These are phyloP conservation scores for Trichomonas vaginalis DNA, from an alignment of 208 protist genomes.

Conservation along the genomic window DNA sequence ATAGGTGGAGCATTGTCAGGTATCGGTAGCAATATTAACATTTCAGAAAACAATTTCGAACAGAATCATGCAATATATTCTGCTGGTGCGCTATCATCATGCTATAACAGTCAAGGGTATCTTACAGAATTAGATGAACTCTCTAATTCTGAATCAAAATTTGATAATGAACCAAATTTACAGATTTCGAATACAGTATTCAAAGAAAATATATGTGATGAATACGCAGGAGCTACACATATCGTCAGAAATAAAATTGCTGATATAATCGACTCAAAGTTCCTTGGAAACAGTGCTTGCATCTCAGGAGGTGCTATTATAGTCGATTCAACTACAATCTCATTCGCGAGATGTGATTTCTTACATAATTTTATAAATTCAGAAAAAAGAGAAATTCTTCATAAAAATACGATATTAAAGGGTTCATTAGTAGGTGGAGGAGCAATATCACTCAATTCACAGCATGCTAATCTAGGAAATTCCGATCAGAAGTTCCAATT, in stretches of 20 bases:
- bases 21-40: not conserved
- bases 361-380: not conserved
- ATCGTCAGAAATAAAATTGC: not conserved
- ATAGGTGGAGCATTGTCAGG: not conserved
- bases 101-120: not conserved
- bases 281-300: not conserved
- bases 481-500: not conserved
- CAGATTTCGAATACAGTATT: not conserved
- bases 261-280: not conserved
- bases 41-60: not conserved
- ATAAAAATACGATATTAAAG: not conserved
- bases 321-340: not conserved
- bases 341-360: not conserved
- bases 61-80: not conserved
- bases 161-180: not conserved
- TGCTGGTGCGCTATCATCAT: not conserved
- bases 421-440: not conserved
- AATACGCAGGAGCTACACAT: not conserved
- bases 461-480: not conserved
- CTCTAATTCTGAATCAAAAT: not conserved
- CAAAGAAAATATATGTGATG: not conserved
- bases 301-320: not conserved
- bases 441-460: not conserved
- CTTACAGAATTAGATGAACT: not conserved
- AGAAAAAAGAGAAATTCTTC: not conserved